A percentile compares a stretch with the other conserved stretches of the same genome.
Evolutionary conservation across 2,329 filamentous ascomycete species (phyloP).

Genomic region (Colletotrichum sp.): DNA sequence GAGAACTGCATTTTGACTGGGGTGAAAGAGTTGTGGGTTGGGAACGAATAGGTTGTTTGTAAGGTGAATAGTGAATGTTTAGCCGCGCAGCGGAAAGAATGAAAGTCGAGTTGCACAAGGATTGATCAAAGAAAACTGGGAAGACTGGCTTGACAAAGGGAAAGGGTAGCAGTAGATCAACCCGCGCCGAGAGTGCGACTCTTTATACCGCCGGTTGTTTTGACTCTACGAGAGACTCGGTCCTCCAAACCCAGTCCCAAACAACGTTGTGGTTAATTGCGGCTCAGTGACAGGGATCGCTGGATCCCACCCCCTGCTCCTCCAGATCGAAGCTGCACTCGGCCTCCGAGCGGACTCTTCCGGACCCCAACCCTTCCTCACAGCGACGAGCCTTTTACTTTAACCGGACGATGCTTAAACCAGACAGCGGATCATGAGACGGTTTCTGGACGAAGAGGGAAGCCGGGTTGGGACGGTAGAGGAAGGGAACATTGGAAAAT

Average conservation of each 20-base stretch:
- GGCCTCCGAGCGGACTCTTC: not conserved
- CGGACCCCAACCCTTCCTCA: not conserved
- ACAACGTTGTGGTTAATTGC: not conserved
- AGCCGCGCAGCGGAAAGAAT: not conserved
- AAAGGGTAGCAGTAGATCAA: too few relatives aligned
- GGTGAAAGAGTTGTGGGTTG: not conserved
- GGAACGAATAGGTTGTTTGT: not conserved
- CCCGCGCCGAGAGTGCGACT: not conserved
- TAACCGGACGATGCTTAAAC: not conserved
- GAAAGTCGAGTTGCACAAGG: not conserved
- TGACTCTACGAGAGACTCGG: not conserved
- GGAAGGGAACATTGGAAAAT: not conserved
- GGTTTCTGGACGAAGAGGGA: not conserved
- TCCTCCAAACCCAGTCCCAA: not conserved
- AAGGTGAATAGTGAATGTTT: not conserved
- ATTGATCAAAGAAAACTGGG: not conserved
- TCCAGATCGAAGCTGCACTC: not conserved
- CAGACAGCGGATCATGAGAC: not conserved
- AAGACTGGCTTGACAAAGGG: not conserved
- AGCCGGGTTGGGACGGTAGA: not conserved
- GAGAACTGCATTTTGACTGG: slow-evolving; percentile 31
- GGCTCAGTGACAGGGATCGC: not conserved
- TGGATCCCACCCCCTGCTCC: not conserved
- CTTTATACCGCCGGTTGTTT: not conserved
- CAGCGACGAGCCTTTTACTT: not conserved